Evolutionary conservation across 2,329 filamentous ascomycete genomes (phyloP).

Genomic region (Knoxdaviesia proteae): DNA sequence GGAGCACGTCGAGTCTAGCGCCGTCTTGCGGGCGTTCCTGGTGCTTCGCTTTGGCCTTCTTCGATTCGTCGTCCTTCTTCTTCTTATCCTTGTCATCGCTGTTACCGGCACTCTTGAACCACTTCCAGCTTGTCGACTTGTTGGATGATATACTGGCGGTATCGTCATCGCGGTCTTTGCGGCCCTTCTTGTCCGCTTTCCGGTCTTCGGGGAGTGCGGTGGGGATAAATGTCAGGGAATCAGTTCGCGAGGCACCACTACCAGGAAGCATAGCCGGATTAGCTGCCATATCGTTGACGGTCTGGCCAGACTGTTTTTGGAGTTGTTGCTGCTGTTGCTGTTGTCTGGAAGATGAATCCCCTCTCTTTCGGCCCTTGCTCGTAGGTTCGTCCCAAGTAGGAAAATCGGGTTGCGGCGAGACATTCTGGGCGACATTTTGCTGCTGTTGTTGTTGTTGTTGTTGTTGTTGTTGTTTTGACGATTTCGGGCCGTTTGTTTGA

Average conservation of each 20-base stretch:
- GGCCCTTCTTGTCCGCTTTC: slow-evolving; percentile 53
- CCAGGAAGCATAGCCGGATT: slow-evolving; percentile 42
- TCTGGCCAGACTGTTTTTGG: slow-evolving; percentile 14
- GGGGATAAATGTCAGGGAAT: slow-evolving; percentile 62
- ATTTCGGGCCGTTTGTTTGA: not conserved
- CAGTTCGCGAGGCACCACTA: slow-evolving; percentile 45
- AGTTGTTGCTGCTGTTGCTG: not conserved
- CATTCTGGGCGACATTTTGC: slow-evolving; percentile 2
- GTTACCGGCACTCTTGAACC: slow-evolving; percentile 55
- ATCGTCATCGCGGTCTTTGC: slow-evolving; percentile 49
- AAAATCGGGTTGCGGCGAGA: not conserved
- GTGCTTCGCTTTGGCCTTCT: slow-evolving; percentile 43
- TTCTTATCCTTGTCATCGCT: slow-evolving; percentile 51
- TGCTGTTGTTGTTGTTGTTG: slow-evolving; percentile 4
- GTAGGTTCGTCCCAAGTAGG: too few species aligned
- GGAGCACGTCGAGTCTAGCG: slow-evolving; percentile 65
- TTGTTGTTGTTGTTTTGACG: not conserved
- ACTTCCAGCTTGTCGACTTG: slow-evolving; percentile 64
- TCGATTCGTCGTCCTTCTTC: slow-evolving; percentile 38
- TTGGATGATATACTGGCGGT: slow-evolving; percentile 34
- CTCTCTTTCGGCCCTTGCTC: too few species aligned
- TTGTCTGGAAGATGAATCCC: not conserved
- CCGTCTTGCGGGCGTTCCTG: slow-evolving; percentile 49
- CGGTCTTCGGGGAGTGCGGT: slow-evolving; percentile 46
- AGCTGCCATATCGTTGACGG: slow-evolving; percentile 42